Conservation (phyloP, 192 early-diverging fungal species). For the Coemansia sp. region DNA sequence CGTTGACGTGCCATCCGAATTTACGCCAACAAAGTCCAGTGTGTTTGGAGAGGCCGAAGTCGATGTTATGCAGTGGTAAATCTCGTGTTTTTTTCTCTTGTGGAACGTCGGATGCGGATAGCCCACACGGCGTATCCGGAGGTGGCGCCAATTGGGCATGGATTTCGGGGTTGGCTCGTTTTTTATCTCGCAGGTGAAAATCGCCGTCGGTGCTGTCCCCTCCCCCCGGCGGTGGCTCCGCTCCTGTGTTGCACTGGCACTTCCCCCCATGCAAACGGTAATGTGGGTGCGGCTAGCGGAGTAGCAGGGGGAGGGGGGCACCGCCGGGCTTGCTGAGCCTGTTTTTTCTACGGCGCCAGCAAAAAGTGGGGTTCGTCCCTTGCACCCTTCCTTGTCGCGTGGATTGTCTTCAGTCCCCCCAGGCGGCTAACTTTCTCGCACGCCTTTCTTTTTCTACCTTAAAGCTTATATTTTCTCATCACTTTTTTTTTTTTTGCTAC, state of each 20-base stretch:
- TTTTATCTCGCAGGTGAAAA: background rate
- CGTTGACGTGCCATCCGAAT: conserved; percentile 46
- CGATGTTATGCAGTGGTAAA: conserved; percentile 67
- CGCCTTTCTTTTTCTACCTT: conserved; percentile 3
- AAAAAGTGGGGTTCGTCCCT: background rate
- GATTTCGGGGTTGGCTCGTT: background rate
- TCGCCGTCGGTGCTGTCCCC: background rate
- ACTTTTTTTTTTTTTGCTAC: background rate
- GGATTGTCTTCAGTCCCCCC: background rate
- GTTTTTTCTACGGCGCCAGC: background rate
- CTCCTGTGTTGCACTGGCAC: background rate
- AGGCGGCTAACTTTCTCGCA: background rate
- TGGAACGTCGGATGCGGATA: background rate
- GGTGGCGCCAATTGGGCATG: background rate
- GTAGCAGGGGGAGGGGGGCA: background rate
- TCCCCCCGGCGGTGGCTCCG: background rate
- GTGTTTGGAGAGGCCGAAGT: conserved; percentile 74
- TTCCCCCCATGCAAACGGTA: background rate
- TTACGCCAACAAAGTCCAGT: conserved; percentile 47
- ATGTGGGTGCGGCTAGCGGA: background rate
- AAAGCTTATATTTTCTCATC: background rate
- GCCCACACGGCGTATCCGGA: background rate
- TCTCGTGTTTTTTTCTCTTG: background rate
- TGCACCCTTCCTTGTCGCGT: background rate
- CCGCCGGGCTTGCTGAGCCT: background rate